Base-by-base conservation (phyloP, 1,284 basidiomycete species). In the Sutorius eximius region DNA sequence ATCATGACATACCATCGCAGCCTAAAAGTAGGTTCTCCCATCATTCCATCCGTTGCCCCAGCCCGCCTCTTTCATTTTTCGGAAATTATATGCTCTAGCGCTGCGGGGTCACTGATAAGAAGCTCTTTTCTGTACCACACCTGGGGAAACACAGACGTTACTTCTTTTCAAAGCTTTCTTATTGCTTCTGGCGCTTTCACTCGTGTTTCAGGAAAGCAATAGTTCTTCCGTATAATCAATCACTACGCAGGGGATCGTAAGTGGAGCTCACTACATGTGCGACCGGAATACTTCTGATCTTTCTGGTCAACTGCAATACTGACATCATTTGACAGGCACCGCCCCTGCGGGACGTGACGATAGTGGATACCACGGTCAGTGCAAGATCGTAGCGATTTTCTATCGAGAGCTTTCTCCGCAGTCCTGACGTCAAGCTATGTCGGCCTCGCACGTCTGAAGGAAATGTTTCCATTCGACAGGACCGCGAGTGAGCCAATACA, bases 261-360 rank as follows among this genome's bases (percentile, higher is more conserved):
- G 57, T 59, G 59, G 58, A 59, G 51, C 49, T 62, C 58, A 49
- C 60, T 37, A 47, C 61, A 45, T 48, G 45, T 50, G 48, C 49
- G 51, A 38, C 49, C 34, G 34, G 47, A 40, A 46, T 56, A 51
- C 52, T 56, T 58, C 54, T 51, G 36, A 50, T 42, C 52, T 49
- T 49, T 66, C 50, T 49, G 48, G 56, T 41, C 12, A 32, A 46
- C 53, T 55, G 56, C 48, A 53, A 37, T n/a, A 49, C 52, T 69
- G 63, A 64, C 63, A 61, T 69, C 61, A 68, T 66, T 43, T 51
- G 48, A 66, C 52, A 64, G 51, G 45, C 55, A 64, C 65, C 18
- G 59, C 63, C 47, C 52, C 53, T 54, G 48, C 22, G 22, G 43
- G 51, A 33, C 49, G 41, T 52, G 60, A 64, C 24, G 58, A 64